Conservation (phyloP, 2,329 filamentous ascomycete genomes). For the Arthrinium phaeospermum region DNA sequence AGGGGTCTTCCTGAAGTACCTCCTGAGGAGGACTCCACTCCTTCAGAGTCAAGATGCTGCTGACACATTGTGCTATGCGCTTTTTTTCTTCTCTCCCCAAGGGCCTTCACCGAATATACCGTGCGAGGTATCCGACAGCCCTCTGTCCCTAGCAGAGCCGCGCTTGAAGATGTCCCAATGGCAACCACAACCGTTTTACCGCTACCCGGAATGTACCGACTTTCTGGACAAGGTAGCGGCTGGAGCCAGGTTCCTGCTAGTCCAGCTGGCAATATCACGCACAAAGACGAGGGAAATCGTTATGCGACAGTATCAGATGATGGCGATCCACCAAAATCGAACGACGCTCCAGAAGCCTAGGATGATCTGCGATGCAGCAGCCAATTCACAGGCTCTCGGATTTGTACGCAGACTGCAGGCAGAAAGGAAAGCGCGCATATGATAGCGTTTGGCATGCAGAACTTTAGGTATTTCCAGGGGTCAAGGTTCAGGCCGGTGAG, state of each 20-base stretch:
- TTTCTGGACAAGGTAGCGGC: not conserved
- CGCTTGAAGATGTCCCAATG: not conserved
- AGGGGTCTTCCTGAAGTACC: not conserved
- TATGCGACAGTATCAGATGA: slow-evolving; percentile 10
- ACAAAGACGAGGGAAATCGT: not conserved
- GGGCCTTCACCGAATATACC: not conserved
- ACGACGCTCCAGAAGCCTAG: not conserved
- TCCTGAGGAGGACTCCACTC: not conserved
- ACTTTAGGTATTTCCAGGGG: not conserved
- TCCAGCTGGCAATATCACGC: not conserved
- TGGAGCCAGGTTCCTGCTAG: not conserved
- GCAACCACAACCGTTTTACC: not conserved
- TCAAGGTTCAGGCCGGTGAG: slow-evolving; percentile 13
- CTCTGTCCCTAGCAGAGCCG: not conserved
- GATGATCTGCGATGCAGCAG: not conserved
- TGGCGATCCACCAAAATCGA: slow-evolving; percentile 15
- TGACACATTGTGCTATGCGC: not conserved
- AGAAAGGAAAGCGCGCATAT: not conserved
- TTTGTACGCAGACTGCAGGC: not conserved
- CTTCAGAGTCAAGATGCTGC: not conserved
- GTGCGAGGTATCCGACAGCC: not conserved
- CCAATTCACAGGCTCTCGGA: not conserved
- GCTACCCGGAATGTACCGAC: not conserved
- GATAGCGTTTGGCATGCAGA: not conserved
- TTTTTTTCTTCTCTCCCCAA: not conserved